These are phyloP conservation scores for Scytalidium lignicola DNA, from an alignment of 2,329 filamentous ascomycete genomes.

Conservation along the genomic window DNA sequence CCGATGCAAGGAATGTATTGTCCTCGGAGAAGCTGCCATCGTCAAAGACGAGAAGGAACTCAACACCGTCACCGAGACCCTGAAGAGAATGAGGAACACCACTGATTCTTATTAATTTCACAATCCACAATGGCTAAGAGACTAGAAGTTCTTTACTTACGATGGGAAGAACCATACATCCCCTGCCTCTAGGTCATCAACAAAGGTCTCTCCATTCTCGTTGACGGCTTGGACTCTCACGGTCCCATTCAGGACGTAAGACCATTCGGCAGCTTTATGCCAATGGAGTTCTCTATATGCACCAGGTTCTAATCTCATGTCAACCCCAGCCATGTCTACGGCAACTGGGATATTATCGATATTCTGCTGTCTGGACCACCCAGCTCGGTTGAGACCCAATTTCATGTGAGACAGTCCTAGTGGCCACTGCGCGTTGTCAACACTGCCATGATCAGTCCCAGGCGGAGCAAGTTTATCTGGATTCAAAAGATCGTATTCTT, in stretches of 20 bases:
- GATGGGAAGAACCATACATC: slow-evolving; percentile 52
- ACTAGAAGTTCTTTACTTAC: slow-evolving; percentile 42
- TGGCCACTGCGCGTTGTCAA: slow-evolving; percentile 45
- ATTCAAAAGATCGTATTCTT: slow-evolving; percentile 45
- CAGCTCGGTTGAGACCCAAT: slow-evolving; percentile 38
- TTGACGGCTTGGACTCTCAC: slow-evolving; percentile 48
- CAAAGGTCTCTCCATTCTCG: slow-evolving; percentile 42
- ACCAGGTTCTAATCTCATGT: slow-evolving; percentile 52
- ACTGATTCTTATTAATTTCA: background rate
- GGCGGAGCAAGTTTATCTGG: slow-evolving; percentile 49
- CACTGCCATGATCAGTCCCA: slow-evolving; percentile 42
- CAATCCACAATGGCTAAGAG: slow-evolving; percentile 24
- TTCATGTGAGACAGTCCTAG: slow-evolving; percentile 45
- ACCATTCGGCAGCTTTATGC: slow-evolving; percentile 51
- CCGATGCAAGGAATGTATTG: slow-evolving; percentile 47
- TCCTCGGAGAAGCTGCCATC: slow-evolving; percentile 54
- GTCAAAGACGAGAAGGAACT: slow-evolving; percentile 58
- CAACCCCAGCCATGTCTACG: slow-evolving; percentile 50
- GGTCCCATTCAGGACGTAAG: slow-evolving; percentile 47
- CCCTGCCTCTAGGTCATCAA: slow-evolving; percentile 43
- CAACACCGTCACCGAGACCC: slow-evolving; percentile 48
- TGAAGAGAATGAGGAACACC: slow-evolving; percentile 48
- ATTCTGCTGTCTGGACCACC: slow-evolving; percentile 56
- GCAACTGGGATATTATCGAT: slow-evolving; percentile 39
- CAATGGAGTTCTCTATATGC: slow-evolving; percentile 61